A percentile compares a stretch with the other conserved stretches of the same genome.
Conservation (phyloP, 139 green algal species). For the Diplosphaera chodatii region DNA sequence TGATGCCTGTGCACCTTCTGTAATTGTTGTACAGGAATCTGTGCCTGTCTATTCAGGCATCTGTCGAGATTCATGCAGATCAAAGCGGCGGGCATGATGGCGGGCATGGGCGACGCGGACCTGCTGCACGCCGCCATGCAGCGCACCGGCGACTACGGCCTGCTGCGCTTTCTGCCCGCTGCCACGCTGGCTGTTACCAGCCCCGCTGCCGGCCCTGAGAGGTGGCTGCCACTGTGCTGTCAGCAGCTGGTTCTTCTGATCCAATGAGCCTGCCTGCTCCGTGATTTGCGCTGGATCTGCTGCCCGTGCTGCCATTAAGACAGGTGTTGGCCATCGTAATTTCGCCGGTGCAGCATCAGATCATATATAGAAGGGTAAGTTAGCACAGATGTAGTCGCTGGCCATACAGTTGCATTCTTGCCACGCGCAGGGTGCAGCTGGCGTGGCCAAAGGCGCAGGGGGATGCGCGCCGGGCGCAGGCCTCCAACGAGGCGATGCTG, state of each 20-base stretch:
- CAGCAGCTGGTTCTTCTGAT: neutral
- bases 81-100: slow-evolving; percentile 31
- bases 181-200: slow-evolving; percentile 22
- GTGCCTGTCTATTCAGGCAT: neutral
- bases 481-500: slow-evolving; percentile 38
- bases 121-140: slow-evolving; percentile 27
- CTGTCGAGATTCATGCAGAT: neutral
- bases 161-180: slow-evolving; percentile 54
- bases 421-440: slow-evolving; percentile 33
- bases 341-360: too few species aligned
- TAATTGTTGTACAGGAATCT: neutral
- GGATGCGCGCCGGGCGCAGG: slow-evolving; percentile 12
- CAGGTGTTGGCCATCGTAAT: too few species aligned
- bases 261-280: too few species aligned
- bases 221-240: slow-evolving; percentile 1
- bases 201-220: slow-evolving; percentile 30
- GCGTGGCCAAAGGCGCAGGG: slow-evolving; percentile 51
- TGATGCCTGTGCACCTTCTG: too few species aligned
- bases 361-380: too few species aligned
- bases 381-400: too few species aligned
- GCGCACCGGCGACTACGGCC: slow-evolving; percentile 29
- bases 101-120: slow-evolving; percentile 51
- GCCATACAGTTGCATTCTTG: neutral
- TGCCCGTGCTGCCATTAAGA: too few species aligned
- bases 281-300: too few species aligned